Evolutionary conservation across 2,329 filamentous ascomycete species (phyloP).

Genomic region (Epichloe aotearoae): DNA sequence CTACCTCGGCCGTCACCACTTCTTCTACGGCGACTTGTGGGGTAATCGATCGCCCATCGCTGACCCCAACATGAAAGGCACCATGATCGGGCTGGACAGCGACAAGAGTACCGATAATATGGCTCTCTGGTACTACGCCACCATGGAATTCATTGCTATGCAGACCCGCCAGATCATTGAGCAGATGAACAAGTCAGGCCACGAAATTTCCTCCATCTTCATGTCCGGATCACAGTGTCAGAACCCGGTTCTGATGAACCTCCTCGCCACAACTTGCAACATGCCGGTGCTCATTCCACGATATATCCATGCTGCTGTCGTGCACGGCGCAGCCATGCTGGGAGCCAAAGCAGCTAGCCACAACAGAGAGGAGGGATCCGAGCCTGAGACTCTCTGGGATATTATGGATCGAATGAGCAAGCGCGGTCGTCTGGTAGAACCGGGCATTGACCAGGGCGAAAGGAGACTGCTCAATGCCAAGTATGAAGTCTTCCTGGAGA

Average conservation of each 20-base stretch:
- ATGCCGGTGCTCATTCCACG: constrained; percentile 90
- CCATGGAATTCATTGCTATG: constrained; percentile 95
- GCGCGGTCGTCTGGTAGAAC: constrained; percentile 71
- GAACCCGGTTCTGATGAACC: constrained; percentile 80
- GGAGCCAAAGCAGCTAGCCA: constrained; percentile 92
- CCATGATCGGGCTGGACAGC: constrained; percentile 72
- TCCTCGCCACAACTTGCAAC: constrained; percentile 79
- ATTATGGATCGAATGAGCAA: constrained; percentile 99
- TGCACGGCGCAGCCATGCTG: constrained; percentile 96
- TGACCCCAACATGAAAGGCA: constrained; percentile 84
- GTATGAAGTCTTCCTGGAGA: constrained; percentile 91
- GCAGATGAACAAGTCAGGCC: constrained; percentile 82
- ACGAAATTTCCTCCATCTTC: constrained; percentile 85
- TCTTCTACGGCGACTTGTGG: constrained; percentile 97
- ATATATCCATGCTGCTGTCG: constrained; percentile 90
- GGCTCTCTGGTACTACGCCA: constrained; percentile 85
- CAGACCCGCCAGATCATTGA: constrained; percentile 94
- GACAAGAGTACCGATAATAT: constrained; percentile 81
- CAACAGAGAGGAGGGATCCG: constrained; percentile 48
- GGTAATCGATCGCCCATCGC: constrained; percentile 92
- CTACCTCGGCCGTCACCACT: constrained; percentile 84
- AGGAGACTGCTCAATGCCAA: constrained; percentile 74
- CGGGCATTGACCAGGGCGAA: constrained; percentile 57
- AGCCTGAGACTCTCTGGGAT: constrained; percentile 78
- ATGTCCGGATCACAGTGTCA: constrained; percentile 98